These are phyloP conservation scores for Euphorbia pulcherrima DNA, from an alignment of 345 rosid genomes.

Conservation along the genomic window DNA sequence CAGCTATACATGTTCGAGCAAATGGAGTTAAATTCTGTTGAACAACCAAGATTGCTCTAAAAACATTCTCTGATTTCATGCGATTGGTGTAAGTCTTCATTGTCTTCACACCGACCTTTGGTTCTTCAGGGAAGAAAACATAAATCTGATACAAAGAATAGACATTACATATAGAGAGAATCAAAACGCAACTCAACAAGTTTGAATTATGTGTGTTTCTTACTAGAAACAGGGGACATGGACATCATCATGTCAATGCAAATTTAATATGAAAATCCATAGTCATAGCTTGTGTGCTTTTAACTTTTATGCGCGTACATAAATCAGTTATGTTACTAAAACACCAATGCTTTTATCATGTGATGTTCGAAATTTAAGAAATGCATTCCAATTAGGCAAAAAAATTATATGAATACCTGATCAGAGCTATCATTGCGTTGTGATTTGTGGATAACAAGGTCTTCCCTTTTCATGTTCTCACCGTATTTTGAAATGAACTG, in stretches of 20 bases:
- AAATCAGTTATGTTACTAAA: background rate
- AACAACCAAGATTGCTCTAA: constrained; percentile 71
- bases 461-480: constrained; percentile 83
- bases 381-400: background rate
- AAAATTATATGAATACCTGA: constrained; percentile 43
- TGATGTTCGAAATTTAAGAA: background rate
- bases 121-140: constrained; percentile 84
- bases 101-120: constrained; percentile 81
- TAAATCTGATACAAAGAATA: constrained; percentile 43
- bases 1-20: constrained; percentile 65
- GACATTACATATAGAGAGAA: background rate
- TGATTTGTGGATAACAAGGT: constrained; percentile 60
- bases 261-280: background rate
- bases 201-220: background rate
- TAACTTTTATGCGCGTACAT: background rate
- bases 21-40: constrained; percentile 82
- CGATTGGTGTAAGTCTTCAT: constrained; percentile 79
- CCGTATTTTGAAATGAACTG: constrained; percentile 62
- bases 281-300: background rate
- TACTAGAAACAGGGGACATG: background rate
- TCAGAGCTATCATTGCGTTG: constrained; percentile 53
- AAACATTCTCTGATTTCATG: constrained; percentile 82
- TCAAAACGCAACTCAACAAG: background rate
- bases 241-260: background rate
- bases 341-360: background rate